Conservation (phyloP, 768 basidiomycete genomes). For the Calvatia gigantea region DNA sequence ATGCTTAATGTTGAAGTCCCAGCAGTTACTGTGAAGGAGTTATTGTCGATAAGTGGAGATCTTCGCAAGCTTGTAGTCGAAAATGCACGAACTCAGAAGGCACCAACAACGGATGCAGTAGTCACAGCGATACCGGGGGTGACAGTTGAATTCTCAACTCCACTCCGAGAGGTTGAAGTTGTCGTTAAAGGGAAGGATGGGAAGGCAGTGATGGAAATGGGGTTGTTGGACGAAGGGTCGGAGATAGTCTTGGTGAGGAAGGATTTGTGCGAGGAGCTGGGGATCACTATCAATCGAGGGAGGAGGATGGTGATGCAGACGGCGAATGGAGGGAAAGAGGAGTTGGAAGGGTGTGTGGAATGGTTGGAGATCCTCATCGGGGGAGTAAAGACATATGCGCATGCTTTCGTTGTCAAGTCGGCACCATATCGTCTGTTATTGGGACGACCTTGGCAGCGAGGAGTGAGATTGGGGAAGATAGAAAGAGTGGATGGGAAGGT, state of each 20-base stretch:
- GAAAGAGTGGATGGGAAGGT: neutral
- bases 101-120: neutral
- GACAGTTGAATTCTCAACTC: conserved; percentile 4
- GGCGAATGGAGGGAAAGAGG: conserved; percentile 16
- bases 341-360: conserved; percentile 15
- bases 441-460: conserved; percentile 19
- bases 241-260: conserved; percentile 22
- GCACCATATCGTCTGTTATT: conserved; percentile 19
- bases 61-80: conserved; percentile 7
- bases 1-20: conserved; percentile 11
- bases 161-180: conserved; percentile 13
- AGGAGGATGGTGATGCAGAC: conserved; percentile 20
- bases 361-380: conserved; percentile 13
- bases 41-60: conserved; percentile 17
- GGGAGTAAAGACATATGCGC: conserved; percentile 19
- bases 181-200: conserved; percentile 2
- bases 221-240: conserved; percentile 18
- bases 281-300: conserved; percentile 14
- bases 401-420: conserved; percentile 19
- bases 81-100: conserved; percentile 6
- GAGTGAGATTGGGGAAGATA: conserved; percentile 12
- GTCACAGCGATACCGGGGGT: neutral
- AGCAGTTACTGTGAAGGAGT: conserved; percentile 10
- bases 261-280: conserved; percentile 15
- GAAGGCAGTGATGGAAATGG: neutral